Conservation (phyloP, 1,284 basidiomycete species). For the Athelia sp. region DNA sequence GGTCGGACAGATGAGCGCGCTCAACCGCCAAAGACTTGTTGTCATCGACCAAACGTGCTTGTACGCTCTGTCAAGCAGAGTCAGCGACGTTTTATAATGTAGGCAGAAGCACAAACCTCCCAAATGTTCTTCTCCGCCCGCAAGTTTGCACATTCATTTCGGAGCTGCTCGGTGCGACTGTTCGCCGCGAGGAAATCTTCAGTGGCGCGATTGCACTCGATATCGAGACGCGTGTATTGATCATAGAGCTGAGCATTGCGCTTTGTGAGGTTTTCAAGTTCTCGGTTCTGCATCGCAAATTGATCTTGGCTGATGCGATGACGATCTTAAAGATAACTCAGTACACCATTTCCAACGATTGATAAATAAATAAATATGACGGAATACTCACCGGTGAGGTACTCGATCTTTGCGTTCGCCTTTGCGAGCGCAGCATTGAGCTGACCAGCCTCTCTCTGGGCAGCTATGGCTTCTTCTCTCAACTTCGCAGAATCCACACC, state of each 20-base stretch:
- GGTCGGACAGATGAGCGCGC: constrained; percentile 77
- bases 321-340: constrained; percentile 43
- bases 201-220: constrained; percentile 56
- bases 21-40: constrained; percentile 78
- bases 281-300: constrained; percentile 46
- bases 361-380: too few relatives aligned
- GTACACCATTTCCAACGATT: not conserved
- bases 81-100: too few relatives aligned
- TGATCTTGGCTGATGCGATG: constrained; percentile 64
- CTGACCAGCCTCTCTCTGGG: constrained; percentile 66
- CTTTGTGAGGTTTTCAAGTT: constrained; percentile 55
- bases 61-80: constrained; percentile 49
- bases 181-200: constrained; percentile 61
- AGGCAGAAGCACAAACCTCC: constrained; percentile 64
- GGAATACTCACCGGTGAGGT: constrained; percentile 60
- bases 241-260: constrained; percentile 68
- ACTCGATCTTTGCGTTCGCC: constrained; percentile 75
- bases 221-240: constrained; percentile 61
- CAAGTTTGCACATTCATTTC: constrained; percentile 82
- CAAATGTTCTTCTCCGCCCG: constrained; percentile 90
- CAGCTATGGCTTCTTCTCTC: constrained; percentile 60
- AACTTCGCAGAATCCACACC: constrained; percentile 64
- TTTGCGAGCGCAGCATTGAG: constrained; percentile 71
- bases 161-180: constrained; percentile 62
- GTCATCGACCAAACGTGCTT: constrained; percentile 79